Evolutionary conservation across 768 basidiomycete genomes (phyloP).

Genomic region (Termitomyces bulborhizus): DNA sequence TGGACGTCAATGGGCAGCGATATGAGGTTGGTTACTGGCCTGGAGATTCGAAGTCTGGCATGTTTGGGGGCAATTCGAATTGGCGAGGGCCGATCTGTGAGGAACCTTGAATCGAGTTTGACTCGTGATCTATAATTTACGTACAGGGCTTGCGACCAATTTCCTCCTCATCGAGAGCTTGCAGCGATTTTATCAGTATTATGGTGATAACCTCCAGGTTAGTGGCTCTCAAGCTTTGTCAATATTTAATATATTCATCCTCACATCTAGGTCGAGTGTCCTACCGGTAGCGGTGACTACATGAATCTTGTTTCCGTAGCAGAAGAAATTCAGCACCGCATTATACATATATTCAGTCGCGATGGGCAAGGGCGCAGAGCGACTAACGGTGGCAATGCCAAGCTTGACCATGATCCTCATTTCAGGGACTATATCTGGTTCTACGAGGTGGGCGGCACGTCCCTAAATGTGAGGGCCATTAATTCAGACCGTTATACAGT

Average conservation of each 20-base stretch:
- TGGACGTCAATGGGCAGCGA: slow-evolving; percentile 86
- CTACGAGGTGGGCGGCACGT: slow-evolving; percentile 60
- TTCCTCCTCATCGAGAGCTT: slow-evolving; percentile 94
- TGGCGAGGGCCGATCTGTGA: slow-evolving; percentile 90
- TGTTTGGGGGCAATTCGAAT: slow-evolving; percentile 99
- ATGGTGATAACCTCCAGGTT: slow-evolving; percentile 82
- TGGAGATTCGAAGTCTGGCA: slow-evolving; percentile 92
- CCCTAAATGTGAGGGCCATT: not conserved
- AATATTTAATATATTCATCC: not conserved
- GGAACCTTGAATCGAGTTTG: slow-evolving; percentile 13
- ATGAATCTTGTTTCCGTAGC: slow-evolving; percentile 94
- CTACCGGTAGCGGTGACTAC: slow-evolving; percentile 93
- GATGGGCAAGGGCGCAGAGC: slow-evolving; percentile 84
- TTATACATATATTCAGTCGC: slow-evolving; percentile 97
- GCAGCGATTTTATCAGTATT: slow-evolving; percentile 97
- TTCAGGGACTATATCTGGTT: slow-evolving; percentile 98
- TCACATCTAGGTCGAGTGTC: slow-evolving; percentile 72
- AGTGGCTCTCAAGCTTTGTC: not conserved
- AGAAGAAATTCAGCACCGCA: slow-evolving; percentile 98
- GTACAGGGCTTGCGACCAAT: slow-evolving; percentile 87
- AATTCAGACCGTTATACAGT: slow-evolving; percentile 37
- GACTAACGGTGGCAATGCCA: slow-evolving; percentile 84
- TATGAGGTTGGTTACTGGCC: slow-evolving; percentile 98
- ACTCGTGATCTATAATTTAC: not conserved
- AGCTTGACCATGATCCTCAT: slow-evolving; percentile 86